Percentiles rank a stretch among this genome's conserved stretches.
Evolutionary conservation across 305 asterid species (phyloP).

Genomic region (Solanum aculeatissimum): DNA sequence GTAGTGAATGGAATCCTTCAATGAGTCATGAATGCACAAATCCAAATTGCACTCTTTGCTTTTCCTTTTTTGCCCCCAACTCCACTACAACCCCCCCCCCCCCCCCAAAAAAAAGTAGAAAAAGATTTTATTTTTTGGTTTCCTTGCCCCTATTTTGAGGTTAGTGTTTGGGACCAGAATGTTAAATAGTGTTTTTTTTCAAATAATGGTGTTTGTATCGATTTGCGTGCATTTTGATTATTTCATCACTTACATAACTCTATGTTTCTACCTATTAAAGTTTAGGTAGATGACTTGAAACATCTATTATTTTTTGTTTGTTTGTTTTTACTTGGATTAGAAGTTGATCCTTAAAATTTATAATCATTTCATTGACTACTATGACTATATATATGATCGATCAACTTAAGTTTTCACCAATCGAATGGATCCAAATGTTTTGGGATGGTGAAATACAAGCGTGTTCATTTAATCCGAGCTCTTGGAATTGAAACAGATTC

Average conservation of each 20-base stretch:
- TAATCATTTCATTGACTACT: neutral
- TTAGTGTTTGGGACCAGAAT: neutral
- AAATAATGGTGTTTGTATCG: neutral
- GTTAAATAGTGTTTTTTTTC: neutral
- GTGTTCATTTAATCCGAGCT: neutral
- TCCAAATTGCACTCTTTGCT: neutral
- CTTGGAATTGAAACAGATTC: neutral
- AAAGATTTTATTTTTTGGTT: neutral
- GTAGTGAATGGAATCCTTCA: neutral
- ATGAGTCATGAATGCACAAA: neutral
- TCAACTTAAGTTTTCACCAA: neutral
- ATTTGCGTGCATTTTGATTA: neutral
- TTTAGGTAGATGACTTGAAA: neutral
- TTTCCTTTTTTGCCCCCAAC: neutral
- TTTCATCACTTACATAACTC: neutral
- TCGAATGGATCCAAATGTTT: neutral
- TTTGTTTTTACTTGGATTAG: neutral
- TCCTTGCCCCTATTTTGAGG: neutral
- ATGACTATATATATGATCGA: too few relatives aligned
- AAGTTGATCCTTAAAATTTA: neutral
- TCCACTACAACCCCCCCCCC: too few relatives aligned
- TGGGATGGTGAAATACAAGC: neutral
- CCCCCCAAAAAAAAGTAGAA: neutral
- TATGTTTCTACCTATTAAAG: neutral
- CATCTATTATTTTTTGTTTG: neutral